Evolutionary conservation across 345 rosid genomes (phyloP), one percentile per base, ranked within the genome.

Genomic region (Cardamine occulta): DNA sequence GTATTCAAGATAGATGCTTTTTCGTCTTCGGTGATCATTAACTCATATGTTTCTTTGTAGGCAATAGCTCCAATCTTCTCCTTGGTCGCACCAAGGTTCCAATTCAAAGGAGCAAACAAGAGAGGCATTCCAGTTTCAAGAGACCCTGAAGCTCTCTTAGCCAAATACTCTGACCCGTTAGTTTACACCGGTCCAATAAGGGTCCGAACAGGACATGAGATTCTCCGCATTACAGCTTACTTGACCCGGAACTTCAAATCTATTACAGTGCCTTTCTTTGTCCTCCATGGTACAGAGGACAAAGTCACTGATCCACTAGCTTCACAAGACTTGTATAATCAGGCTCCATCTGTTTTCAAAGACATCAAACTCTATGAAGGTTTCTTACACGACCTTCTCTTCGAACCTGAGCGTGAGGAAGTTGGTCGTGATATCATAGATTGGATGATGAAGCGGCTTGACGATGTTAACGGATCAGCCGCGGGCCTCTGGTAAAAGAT

Each of bases 121-220:
- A 85, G 93, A 79, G 99, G 99, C 29, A 87, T 95, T 75, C 99
- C 99, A 17, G 99, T 95, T 48, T 80, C 98, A 6, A 86, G 98
- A 81, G 98, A 95, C 78, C 98, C 99, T 40, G 96, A 80, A 23
- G 99, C 97, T n/a, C 80, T 89, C 44, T 47, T 82, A 72, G 98
- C 98, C 62, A 95, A 95, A 74, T 92, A 92, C 70, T 85, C 90
- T 17, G 98, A 95, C 80, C 99, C 98, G 3, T 80, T 95, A 82
- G 99, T 95, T 74, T 95, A 95, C 76, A 95, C 98, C 2, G 99
- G 98, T 60, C 99, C 99, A 18, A 92, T 95, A 59, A 86, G 99
- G 70, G 98, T 89, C 65, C 88, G 98, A 68, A 95, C 98, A 0
- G 99, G 99, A 63, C 89, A 95, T 52, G 99, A 95, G 74, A 95